Evolutionary conservation across 2,329 filamentous ascomycete genomes (phyloP), one percentile per base, ranked within the genome.

Genomic region (Pestalotiopsis sp.): DNA sequence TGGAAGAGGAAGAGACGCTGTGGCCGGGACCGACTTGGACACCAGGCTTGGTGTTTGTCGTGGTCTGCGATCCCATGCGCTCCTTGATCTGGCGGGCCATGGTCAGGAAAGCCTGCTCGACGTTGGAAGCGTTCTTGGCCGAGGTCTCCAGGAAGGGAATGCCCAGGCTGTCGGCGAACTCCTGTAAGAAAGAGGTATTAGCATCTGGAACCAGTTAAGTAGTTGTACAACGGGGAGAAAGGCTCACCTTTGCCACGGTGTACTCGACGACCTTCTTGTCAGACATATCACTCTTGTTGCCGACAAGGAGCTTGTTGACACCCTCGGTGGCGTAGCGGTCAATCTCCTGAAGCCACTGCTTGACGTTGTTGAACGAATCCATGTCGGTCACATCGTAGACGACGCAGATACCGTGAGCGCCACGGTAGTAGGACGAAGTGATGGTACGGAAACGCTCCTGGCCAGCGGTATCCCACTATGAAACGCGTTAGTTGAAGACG

Each of bases 261-360:
- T 99, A 99, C 84, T 99, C 96, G 72, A 99, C 96, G 56, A 98
- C 96, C 88, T 98, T 99, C 93, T 99, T 99, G 86, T 99, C 96
- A 70, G 95, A 91, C 94, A 99, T 98, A 93, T 99, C 96, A 85
- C 94, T 97, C 92, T 99, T 99, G 92, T 99, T 99, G 80, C 96
- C 96, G 72, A 99, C 95, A 71, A 99, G 91, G 74, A 99, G 89
- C 90, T 99, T 99, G 91, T 99, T 99, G 80, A 99, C 96, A 74
- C 96, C 96, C 85, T 99, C 96, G 75, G 96, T 99, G 77, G 96
- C 96, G 80, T 99, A 98, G 82, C 96, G 92, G 87, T 99, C 96
- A 77, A 99, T 99, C 87, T 99, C 96, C 84, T 99, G 96, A 72
- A 99, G 90, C 96, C 96, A 99, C 88, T 99, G 96, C 93, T 99